Base-by-base conservation (phyloP, 2,329 filamentous ascomycete genomes). In the Clathrospora elynae region DNA sequence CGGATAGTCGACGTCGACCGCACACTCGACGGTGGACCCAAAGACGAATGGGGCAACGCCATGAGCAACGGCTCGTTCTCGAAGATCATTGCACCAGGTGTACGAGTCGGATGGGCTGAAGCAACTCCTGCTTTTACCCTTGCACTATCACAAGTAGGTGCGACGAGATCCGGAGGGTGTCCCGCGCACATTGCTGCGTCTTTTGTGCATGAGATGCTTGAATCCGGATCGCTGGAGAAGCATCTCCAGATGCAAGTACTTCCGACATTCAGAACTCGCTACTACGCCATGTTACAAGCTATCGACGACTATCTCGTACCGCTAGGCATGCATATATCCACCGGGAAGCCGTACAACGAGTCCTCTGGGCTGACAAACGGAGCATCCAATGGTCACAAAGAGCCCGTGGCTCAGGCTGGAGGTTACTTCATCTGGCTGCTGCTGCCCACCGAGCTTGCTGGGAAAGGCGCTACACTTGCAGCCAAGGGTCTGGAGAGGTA, bases 41-140 rank as follows among this genome's bases (percentile, higher is more conserved):
- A 68, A 37, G 74, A 80, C 59, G 73, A 73, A 18, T 93, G 90
- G 65, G 89, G 90, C 10, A 83, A 96, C 66, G 79, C 82, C 4
- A 74, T 91, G 22, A 90, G 85, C 64, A 96, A 96, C 66, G 89
- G 87, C n/a, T 88, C 85, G 3, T 96, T 96, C 69, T 87, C 83
- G 67, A 96, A 96, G 68, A 81, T 53, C 22, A 51, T 51, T 22
- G 50, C 50, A 11, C 50, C 47, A 4, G 50, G 90, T 1, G 71
- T 86, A 32, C 77, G 90, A 17, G 89, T 86, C 0, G 90, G 90
- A 12, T 96, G 90, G 90, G 80, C 83, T 0, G 88, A 95, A 64
- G 85, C 78, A 1, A 83, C 81, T 5, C 74, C 77, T 32, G 80
- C 77, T 51, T 71, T 86, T 42, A 75, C 76, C 2, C 77, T 75